Evolutionary conservation across 257 asterid genomes (phyloP), one percentile per base, ranked within the genome.

Genomic region (Solanum paucissectum): DNA sequence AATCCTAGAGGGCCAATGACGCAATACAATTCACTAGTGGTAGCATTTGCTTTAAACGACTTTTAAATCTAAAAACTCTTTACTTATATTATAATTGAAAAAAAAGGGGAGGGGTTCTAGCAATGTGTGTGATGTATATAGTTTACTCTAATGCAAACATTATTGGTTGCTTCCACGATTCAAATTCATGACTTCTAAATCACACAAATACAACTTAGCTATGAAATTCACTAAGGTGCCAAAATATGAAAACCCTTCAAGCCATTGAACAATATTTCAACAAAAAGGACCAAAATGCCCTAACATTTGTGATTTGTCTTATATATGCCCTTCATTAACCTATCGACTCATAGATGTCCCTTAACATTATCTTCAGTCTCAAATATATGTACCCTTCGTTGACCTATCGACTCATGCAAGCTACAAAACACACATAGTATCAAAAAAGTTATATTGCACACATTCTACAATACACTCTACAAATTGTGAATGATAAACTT

Each of bases 101-200:
- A 46, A 46, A 13, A 13, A 4, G 0, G 2, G 18, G 55, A 0
- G 0, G 20, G 46, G 5, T 55, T 18, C 66, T 7, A 4, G 12
- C 0, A 58, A 58, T 12, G 12, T 7, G 0, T 58, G 2, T 58
- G 12, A 20, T 21, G 66, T 58, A 21, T 7, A 7, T 58, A 21
- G 0, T 7, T 1, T 58, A 58, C 0, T 1, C 25, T 18, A 55
- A 8, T 58, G 11, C 2, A 58, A 58, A 0, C 2, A 0, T 7
- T 58, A 58, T 20, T 58, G 2, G 1, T 20, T 58, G 27, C 5
- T 20, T 58, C 0, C 12, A 21, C 66, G 12, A 20, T 20, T 58
- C 1, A 2, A 20, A 55, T 3, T 55, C 10, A 55, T 18, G 5
- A 55, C 64, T 20, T 7, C 18, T 2, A 55, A 0, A 20, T 55